A percentile compares a stretch with the other conserved stretches of the same genome.
Conservation (phyloP, 2,329 filamentous ascomycete species). For the Trichoderma sp. region DNA sequence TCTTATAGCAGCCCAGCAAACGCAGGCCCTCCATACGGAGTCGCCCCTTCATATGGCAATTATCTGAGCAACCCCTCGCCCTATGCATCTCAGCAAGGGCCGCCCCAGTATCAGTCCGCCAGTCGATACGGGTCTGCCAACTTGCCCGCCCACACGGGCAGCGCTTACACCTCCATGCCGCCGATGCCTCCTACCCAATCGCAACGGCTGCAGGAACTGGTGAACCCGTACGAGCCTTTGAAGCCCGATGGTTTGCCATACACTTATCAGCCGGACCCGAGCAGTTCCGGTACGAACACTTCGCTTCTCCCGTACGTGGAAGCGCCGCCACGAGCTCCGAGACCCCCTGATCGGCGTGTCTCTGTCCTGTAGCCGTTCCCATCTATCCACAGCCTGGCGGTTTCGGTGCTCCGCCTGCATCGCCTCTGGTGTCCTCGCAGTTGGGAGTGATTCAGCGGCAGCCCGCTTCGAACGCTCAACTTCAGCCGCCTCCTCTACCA, state of each 20-base stretch:
- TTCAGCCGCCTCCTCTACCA: no score
- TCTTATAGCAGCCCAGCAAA: background rate
- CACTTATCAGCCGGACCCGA: background rate
- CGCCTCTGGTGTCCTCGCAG: no score
- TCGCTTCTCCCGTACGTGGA: background rate
- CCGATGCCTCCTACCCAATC: background rate
- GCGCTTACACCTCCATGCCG: background rate
- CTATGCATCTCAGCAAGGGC: background rate
- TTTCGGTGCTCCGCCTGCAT: no score
- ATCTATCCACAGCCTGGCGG: no score
- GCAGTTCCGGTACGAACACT: background rate
- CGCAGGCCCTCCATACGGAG: background rate
- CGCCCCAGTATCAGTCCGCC: background rate
- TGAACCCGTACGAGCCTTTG: background rate
- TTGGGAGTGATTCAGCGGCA: no score
- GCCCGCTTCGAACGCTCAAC: no score
- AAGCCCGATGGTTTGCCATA: background rate
- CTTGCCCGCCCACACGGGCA: background rate
- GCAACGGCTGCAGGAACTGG: background rate
- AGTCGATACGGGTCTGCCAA: constrained; percentile 6
- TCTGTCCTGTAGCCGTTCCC: background rate
- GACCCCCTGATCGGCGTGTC: background rate
- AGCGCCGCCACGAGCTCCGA: background rate
- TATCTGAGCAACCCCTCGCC: background rate
- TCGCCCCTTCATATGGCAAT: background rate